Evolutionary conservation across 176 grass and related monocot genomes (phyloP).

Genomic region (Otatea glauca): DNA sequence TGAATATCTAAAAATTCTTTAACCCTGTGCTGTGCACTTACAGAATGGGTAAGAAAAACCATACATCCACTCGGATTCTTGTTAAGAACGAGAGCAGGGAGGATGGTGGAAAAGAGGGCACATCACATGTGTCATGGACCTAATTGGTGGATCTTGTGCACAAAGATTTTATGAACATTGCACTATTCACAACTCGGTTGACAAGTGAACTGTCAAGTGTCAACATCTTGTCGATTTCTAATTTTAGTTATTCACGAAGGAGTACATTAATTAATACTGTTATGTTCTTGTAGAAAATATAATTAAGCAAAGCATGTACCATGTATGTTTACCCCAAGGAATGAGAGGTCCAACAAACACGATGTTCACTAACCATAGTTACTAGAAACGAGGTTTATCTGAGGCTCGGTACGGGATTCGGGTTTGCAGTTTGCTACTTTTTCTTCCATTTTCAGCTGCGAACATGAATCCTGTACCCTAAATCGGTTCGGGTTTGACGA

Average conservation of each 20-base stretch:
- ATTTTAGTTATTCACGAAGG: not conserved
- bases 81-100: not conserved
- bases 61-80: too few species aligned
- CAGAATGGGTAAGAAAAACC: not conserved
- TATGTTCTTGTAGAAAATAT: not conserved
- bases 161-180: not conserved
- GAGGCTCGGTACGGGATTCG: too few species aligned
- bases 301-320: not conserved
- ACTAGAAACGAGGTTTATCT: too few species aligned
- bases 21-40: not conserved
- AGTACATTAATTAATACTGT: not conserved
- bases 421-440: too few species aligned
- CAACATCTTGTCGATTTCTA: not conserved
- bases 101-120: not conserved
- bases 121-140: conserved; percentile 14
- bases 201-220: not conserved
- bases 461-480: too few species aligned
- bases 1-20: not conserved
- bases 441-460: too few species aligned
- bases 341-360: not conserved
- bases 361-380: not conserved
- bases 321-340: not conserved
- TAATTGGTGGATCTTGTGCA: not conserved
- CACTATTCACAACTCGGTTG: not conserved
- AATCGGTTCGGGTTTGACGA: too few species aligned